Evolutionary conservation across 2,329 filamentous ascomycete species (phyloP), one percentile per base, ranked within the genome.

Genomic region (Fusarium sp.): DNA sequence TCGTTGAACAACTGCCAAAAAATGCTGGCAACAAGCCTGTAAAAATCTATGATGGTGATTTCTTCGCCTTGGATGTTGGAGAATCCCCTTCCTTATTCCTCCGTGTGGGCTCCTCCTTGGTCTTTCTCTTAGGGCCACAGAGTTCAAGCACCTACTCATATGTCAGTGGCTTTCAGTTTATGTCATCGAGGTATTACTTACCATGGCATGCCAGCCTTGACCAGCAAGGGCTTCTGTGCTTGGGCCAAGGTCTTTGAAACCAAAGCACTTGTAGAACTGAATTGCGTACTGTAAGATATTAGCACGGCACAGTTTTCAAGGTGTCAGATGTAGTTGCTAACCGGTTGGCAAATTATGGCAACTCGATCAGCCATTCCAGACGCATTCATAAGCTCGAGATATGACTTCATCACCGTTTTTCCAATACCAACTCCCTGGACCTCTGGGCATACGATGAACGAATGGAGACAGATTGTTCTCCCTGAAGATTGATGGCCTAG

Each of bases 191-290:
- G 37, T 8, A 25, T 32, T 35, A 42, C 86, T 81, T 81, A 95
- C 93, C 93, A 97, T 91, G 80, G 96, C 91, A 75, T 90, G 87
- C 94, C 95, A 97, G 23, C 90, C 91, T 37, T 94, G 93, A 42
- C 94, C 94, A 25, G 91, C 93, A 82, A 94, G 95, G 65, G 88
- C 86, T 57, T 90, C 92, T 67, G 88, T 84, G 81, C 94, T 96
- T 56, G 86, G 84, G 1, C 95, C 94, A 35, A 87, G 82, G 75
- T 92, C 89, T 74, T 85, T 85, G 80, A 96, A 97, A 1, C 94
- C 90, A 74, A 94, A 88, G n/a, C 87, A 87, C 80, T 92, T 88
- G 80, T 97, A 98, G 80, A 93, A 97, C 2, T 85, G 84, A 32
- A 96, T 85, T 42, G 96, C 85, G 64, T 91, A 86, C 88, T 91